These are phyloP conservation scores for Curvularia lunata DNA, from an alignment of 2,329 filamentous ascomycete genomes.

Conservation along the genomic window DNA sequence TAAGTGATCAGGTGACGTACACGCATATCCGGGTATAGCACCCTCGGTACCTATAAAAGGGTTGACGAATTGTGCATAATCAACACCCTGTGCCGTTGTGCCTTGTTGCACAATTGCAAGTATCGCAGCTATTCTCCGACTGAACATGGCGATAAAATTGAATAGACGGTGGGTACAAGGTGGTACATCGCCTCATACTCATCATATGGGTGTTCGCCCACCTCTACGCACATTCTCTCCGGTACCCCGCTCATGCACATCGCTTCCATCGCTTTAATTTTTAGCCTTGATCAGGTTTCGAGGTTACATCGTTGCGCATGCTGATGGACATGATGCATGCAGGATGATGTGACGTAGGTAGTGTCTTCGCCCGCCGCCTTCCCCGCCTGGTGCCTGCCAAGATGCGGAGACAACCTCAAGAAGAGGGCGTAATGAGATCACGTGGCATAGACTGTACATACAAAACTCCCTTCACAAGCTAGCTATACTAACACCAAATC, in stretches of 20 bases:
- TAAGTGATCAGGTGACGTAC: constrained; percentile 11
- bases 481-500: no score
- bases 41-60: constrained; percentile 57
- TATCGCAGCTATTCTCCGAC: neutral
- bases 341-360: constrained; percentile 26
- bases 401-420: constrained; percentile 10
- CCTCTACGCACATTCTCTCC: constrained; percentile 1
- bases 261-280: constrained; percentile 1
- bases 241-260: constrained; percentile 5
- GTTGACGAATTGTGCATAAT: constrained; percentile 51
- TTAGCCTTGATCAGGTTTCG: constrained; percentile 18
- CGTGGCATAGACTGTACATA: neutral
- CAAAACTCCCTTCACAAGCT: no score
- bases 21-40: constrained; percentile 50
- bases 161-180: neutral
- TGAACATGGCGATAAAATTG: neutral
- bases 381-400: constrained; percentile 26
- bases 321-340: neutral
- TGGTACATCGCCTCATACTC: constrained; percentile 3
- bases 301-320: constrained; percentile 30
- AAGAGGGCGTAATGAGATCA: neutral
- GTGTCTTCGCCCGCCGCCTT: constrained; percentile 19
- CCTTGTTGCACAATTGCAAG: neutral
- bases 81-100: constrained; percentile 27
- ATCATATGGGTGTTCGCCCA: neutral